Percentiles rank a stretch among this genome's conserved stretches.
Evolutionary conservation across 257 asterid genomes (phyloP).

Genomic region (Lycium barbarum): DNA sequence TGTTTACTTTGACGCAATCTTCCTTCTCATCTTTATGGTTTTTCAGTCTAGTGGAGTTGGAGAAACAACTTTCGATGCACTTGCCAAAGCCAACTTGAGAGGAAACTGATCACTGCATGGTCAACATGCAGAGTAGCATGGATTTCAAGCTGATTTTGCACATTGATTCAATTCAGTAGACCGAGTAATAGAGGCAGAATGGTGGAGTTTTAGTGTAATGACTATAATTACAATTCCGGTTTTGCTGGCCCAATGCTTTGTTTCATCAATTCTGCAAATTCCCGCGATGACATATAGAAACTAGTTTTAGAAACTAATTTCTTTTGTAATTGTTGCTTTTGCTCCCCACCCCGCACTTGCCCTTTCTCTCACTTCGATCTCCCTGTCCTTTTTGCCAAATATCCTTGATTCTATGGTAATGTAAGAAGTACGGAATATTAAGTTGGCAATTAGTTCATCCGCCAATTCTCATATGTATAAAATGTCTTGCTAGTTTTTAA

Average conservation of each 20-base stretch:
- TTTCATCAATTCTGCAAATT: background rate
- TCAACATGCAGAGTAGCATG: background rate
- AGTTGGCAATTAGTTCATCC: background rate
- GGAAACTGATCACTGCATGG: constrained; percentile 9
- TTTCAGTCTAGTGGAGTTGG: constrained; percentile 85
- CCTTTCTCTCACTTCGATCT: background rate
- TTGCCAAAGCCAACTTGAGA: constrained; percentile 44
- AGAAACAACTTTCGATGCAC: constrained; percentile 74
- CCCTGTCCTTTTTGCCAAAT: background rate
- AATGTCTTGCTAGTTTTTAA: background rate
- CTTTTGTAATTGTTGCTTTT: background rate
- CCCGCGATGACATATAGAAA: background rate
- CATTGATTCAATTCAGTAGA: background rate
- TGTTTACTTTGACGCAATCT: constrained; percentile 5
- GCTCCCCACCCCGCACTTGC: background rate
- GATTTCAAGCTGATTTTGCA: background rate
- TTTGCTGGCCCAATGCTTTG: background rate
- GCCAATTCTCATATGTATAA: background rate
- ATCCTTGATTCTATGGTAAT: background rate
- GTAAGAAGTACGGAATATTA: background rate
- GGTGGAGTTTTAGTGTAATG: background rate
- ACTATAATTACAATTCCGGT: background rate
- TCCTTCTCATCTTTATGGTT: constrained; percentile 2
- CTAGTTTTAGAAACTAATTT: background rate
- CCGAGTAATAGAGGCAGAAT: background rate